Percentiles rank a stretch among this genome's conserved stretches.
phyloP scores from a whole-genome alignment of 108 stramenopile species.

The Skeletonema tropicum region DNA sequence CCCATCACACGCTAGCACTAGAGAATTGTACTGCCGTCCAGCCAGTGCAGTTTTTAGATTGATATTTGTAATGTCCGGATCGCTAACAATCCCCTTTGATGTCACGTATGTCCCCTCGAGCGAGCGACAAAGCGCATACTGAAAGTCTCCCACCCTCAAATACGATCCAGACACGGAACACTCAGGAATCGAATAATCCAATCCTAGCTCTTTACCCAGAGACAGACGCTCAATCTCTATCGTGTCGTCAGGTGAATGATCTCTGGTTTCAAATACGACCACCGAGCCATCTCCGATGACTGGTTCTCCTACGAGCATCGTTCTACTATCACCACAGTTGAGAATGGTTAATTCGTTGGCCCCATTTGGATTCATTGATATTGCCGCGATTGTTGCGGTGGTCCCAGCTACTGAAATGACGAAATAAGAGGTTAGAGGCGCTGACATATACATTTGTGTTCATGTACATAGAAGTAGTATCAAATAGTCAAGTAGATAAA shows the following conservation, averaged over 20 bases:
- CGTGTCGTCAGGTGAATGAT: slow-evolving; percentile 73
- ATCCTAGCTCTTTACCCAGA: slow-evolving; percentile 50
- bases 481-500: neutral
- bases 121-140: slow-evolving; percentile 70
- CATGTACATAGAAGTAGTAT: neutral
- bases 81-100: slow-evolving; percentile 77
- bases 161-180: slow-evolving; percentile 58
- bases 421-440: too few relatives aligned
- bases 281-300: slow-evolving; percentile 26
- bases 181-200: slow-evolving; percentile 69
- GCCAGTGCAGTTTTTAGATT: slow-evolving; percentile 27
- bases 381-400: slow-evolving; percentile 65
- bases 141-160: slow-evolving; percentile 69
- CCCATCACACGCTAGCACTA: slow-evolving; percentile 77
- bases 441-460: too few relatives aligned
- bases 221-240: slow-evolving; percentile 57
- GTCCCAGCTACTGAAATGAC: slow-evolving; percentile 53
- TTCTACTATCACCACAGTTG: slow-evolving; percentile 83
- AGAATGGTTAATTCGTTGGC: slow-evolving; percentile 52
- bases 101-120: slow-evolving; percentile 78
- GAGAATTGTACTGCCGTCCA: slow-evolving; percentile 48
- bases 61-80: slow-evolving; percentile 61
- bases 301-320: slow-evolving; percentile 57
- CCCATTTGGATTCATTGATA: slow-evolving; percentile 56
- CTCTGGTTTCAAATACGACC: slow-evolving; percentile 62